A percentile compares a stretch with the other conserved stretches of the same genome.
These are phyloP conservation scores for Aspergillus jensenii DNA, from an alignment of 2,329 filamentous ascomycete species.

Conservation along the genomic window DNA sequence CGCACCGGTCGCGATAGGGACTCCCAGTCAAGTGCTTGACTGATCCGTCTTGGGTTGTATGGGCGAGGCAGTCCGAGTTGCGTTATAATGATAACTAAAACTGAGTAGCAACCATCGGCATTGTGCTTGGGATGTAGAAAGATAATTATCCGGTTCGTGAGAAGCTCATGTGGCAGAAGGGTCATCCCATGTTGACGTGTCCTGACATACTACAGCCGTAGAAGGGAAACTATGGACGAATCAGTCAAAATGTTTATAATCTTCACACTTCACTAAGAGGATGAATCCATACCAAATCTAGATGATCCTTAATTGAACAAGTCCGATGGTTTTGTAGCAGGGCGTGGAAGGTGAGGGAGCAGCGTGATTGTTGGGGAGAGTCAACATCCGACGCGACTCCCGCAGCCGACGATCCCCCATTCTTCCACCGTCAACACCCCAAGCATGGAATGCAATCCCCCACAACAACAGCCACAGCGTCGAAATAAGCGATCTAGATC, in stretches of 20 bases:
- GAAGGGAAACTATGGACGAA: not conserved
- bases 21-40: not conserved
- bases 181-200: not conserved
- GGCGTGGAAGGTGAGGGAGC: not conserved
- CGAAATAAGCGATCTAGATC: constrained; percentile 1
- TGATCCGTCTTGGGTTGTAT: not conserved
- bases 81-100: not conserved
- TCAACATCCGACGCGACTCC: constrained; percentile 1
- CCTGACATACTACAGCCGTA: not conserved
- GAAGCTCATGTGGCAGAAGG: not conserved
- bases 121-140: not conserved
- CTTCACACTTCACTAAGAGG: not conserved
- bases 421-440: not conserved
- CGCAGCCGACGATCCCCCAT: constrained; percentile 7
- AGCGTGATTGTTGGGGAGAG: not conserved
- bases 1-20: not conserved
- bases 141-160: not conserved
- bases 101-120: not conserved
- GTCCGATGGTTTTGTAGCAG: not conserved
- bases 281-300: not conserved
- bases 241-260: not conserved
- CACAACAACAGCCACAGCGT: not conserved
- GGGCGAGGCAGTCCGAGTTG: not conserved
- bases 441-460: not conserved
- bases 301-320: not conserved